Evolutionary conservation across 805 yeast genomes (phyloP), one percentile per base, ranked within the genome.

Genomic region (Cyberlindnera xylosilytica): DNA sequence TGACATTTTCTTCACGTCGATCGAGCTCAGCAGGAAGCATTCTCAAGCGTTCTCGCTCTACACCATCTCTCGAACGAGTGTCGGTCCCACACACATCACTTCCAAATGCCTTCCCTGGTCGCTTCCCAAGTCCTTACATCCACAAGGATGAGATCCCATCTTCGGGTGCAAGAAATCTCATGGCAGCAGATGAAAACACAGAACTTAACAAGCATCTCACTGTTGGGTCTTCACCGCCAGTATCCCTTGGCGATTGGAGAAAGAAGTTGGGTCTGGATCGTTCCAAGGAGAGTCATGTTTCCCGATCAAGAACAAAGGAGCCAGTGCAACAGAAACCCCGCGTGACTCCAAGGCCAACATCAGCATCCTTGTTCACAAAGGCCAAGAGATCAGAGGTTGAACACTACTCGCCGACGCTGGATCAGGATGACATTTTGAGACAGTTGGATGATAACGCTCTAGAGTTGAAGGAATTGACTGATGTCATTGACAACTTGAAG

Each of bases 401-500:
- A 22, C 30, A 36, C 28, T 34, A 37, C 28, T 39, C 41, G 9
- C 34, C 49, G 3, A 35, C 42, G 16, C 13, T 34, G 24, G 45
- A 38, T 15, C 45, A 46, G 32, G 33, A 36, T 30, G 45, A 33
- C 24, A 40, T 49, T 31, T 58, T 36, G 53, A 56, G 18, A 52
- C 57, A 30, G 35, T 62, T 36, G 56, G 61, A 39, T 38, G 45
- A 17, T 53, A 65, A 46, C 45, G 58, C 53, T 13, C 49, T 49
- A 26, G 56, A 51, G 15, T 49, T 64, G 43, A 48, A 48, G 4
- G 32, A 39, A 15, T 37, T 65, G 10, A 53, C 45, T 8, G 12
- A 31, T n/a, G 33, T 28, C 13, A 16, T 40, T 24, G 18, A 33
- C 16, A 19, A 19, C 5, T 18, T 37, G 15, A 23, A 44, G 33